These are phyloP conservation scores for Lentinus polychrous DNA, from an alignment of 1,284 basidiomycete species.

Conservation along the genomic window DNA sequence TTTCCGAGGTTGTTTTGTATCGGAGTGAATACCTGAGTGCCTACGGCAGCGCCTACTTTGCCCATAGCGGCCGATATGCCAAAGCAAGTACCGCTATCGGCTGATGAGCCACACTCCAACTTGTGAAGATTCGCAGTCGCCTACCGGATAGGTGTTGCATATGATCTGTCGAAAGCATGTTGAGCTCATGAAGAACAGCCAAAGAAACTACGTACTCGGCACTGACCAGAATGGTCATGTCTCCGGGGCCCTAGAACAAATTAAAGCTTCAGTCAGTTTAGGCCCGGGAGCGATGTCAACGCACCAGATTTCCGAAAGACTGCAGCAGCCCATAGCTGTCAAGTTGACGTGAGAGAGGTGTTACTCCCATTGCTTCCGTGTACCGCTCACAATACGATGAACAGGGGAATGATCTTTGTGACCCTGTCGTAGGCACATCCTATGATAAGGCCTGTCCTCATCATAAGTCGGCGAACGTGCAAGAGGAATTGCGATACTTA, in stretches of 20 bases:
- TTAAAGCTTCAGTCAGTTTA: too few species aligned
- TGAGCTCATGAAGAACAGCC: background rate
- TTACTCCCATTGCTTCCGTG: constrained; percentile 7
- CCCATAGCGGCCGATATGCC: background rate
- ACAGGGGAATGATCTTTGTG: background rate
- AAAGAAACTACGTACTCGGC: constrained; percentile 14
- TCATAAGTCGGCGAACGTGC: too few species aligned
- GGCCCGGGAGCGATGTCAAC: background rate
- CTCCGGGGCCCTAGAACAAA: too few species aligned
- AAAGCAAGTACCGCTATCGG: background rate
- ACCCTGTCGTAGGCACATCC: background rate
- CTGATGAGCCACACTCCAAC: background rate
- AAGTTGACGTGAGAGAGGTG: constrained; percentile 4
- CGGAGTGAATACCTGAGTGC: background rate
- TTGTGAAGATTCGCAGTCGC: background rate
- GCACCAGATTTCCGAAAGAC: background rate
- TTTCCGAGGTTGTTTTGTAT: background rate
- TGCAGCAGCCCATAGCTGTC: background rate
- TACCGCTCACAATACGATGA: background rate
- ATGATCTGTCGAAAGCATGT: background rate
- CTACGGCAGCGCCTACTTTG: background rate
- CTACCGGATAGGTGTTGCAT: too few species aligned
- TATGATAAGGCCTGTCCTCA: background rate
- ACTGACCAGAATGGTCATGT: too few species aligned
- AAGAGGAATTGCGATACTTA: constrained; percentile 20